phyloP scores from a whole-genome alignment of 179 eudicot genomes.

The Beta corolliflora region DNA sequence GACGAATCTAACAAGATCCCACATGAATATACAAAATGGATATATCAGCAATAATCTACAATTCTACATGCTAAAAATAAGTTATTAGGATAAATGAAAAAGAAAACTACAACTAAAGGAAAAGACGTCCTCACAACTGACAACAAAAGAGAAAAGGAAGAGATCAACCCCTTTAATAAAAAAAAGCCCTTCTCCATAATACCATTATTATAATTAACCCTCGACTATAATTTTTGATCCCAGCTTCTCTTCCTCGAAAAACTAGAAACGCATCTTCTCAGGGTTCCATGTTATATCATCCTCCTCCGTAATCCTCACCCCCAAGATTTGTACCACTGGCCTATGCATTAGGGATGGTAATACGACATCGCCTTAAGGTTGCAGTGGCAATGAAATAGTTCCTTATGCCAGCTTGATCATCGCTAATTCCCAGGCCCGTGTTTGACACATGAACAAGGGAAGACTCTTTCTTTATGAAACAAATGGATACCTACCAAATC shows the following conservation, averaged over 20 bases:
- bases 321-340: neutral
- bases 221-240: neutral
- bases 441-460: neutral
- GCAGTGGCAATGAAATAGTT: neutral
- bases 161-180: neutral
- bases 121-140: neutral
- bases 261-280: neutral
- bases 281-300: neutral
- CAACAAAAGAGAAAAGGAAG: neutral
- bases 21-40: neutral
- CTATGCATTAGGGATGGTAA: neutral
- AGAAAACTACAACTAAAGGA: neutral
- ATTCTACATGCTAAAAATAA: neutral
- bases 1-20: no score
- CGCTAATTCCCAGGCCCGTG: neutral
- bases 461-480: neutral
- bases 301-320: neutral
- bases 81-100: neutral
- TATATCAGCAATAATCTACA: neutral
- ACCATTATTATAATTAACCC: neutral
- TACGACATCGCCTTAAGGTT: neutral
- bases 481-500: neutral
- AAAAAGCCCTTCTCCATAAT: neutral
- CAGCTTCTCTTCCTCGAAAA: neutral
- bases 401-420: neutral